Base-by-base conservation (phyloP, 1,284 basidiomycete species). In the Papiliotrema flavescens region DNA sequence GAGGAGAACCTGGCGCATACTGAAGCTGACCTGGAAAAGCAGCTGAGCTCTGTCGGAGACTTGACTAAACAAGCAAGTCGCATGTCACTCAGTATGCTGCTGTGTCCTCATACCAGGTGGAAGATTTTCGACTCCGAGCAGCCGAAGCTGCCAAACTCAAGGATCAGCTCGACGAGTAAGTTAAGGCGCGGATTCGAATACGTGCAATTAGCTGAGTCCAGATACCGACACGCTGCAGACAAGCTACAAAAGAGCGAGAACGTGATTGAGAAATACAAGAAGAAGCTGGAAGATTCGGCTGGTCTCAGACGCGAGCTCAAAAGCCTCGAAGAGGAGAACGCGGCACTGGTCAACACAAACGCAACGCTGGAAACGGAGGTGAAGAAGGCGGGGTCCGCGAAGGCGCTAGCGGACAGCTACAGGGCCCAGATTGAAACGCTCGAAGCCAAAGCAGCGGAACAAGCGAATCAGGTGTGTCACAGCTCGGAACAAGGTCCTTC, bases 201-300 rank as follows among this genome's bases (percentile, higher is more conserved):
- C 22, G 28, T 20, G 4, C 6, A 40, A 40, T n/a, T 7, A n/a
- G 19, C 20, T 45, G 37, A 51, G 28, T 20, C 14, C 47, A 92
- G 90, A 69, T 88, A 88, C 64, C 86, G 87, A 22, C 92, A 96
- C 76, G 86, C 90, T 3, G 88, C 89, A 3, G 95, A 97, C 65
- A 89, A 86, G 59, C 79, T 93, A 34, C 87, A 90, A 67, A 97
- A 95, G 80, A 89, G 87, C 6, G 95, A 98, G 74, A 95, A 95
- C 66, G 93, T 95, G 34, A 91, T 97, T 82, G 93, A 98, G 76
- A 98, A 98, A 76, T 96, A 97, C 79, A 95, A 95, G 80, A 95
- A 92, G 82, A 98, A 98, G 77, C 82, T 98, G 3, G 95, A 98
- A 66, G 95, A 97, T 71, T 85, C 87, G 3, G 90, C 89, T 2